Base-by-base conservation (phyloP, 169 alveolate genomes). In the Hepatocystis sp. region DNA sequence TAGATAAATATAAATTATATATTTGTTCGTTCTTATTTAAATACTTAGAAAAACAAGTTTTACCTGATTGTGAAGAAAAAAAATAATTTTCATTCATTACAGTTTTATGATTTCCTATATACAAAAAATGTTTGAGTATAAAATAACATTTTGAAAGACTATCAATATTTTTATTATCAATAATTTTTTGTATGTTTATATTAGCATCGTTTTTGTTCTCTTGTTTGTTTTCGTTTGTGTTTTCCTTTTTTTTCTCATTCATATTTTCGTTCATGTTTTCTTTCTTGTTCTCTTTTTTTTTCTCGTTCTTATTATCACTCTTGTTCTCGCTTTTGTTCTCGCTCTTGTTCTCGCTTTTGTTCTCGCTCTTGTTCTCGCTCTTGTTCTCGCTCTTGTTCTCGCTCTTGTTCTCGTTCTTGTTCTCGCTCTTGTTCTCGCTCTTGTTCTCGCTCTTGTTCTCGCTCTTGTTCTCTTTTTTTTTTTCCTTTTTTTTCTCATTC, bases 81-180 rank as follows among this genome's bases (percentile, higher is more conserved):
- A 66, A 66, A 51, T 39, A 55, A 23, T 66, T 63, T 56, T 84
- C 84, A 66, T 66, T 84, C 17, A 46, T 63, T 66, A 66, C 34
- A 0, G 49, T 42, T 46, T 42, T 55, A 8, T 55, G 21, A 15
- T 51, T 66, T 2, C 85, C 90, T 7, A 66, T 55, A 46, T 46
- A 42, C 11, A 66, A 44, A 34, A 66, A 84, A 40, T 84, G 25
- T 42, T 65, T 61, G 2, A 65, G 44, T 13, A 84, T 66, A 65
- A 66, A 65, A 39, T 65, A 84, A 15, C 52, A 36, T 42, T 84
- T 84, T 46, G 56, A 44, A 8, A 84, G 36, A 53, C 63, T 65
- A 17, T 64, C 84, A 15, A 53, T 17, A 66, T 64, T 53, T 40
- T 63, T 66, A 40, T 66, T 40, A 39, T 84, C 66, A 55, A 66